phyloP scores from a whole-genome alignment of 2,329 filamentous ascomycete species.

The Dactylellina parvicollis region DNA sequence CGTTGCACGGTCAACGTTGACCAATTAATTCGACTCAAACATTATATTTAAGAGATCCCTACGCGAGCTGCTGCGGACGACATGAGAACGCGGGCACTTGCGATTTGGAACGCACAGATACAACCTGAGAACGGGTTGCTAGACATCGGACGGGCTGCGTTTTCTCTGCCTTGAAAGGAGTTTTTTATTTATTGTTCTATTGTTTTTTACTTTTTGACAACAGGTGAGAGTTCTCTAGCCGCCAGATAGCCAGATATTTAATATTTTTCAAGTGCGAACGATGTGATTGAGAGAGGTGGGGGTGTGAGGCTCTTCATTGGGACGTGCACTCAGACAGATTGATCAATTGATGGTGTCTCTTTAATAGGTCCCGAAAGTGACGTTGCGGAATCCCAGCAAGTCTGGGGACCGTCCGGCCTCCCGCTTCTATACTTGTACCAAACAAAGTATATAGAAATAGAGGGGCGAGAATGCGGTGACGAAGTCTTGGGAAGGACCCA shows the following conservation, averaged over 20 bases:
- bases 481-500: slow-evolving; percentile 21
- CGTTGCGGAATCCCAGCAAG: slow-evolving; percentile 14
- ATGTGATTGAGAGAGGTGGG: slow-evolving; percentile 5
- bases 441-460: no score
- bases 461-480: not conserved
- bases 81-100: not conserved
- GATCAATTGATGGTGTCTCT: slow-evolving; percentile 20
- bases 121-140: not conserved
- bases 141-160: not conserved
- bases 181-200: no score
- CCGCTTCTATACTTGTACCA: slow-evolving; percentile 52
- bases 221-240: slow-evolving; percentile 9
- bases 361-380: slow-evolving; percentile 25
- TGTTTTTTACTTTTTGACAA: no score
- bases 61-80: no score
- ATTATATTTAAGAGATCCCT: no score
- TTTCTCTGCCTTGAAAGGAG: no score
- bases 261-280: not conserved
- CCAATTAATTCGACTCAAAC: no score
- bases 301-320: slow-evolving; percentile 28
- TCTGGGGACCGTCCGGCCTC: slow-evolving; percentile 30
- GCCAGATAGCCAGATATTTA: slow-evolving; percentile 18
- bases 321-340: slow-evolving; percentile 32
- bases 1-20: not conserved
- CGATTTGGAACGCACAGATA: not conserved